Evolutionary conservation across 257 asterid species (phyloP), one percentile per base, ranked within the genome.

Genomic region (Jacaranda copaia): DNA sequence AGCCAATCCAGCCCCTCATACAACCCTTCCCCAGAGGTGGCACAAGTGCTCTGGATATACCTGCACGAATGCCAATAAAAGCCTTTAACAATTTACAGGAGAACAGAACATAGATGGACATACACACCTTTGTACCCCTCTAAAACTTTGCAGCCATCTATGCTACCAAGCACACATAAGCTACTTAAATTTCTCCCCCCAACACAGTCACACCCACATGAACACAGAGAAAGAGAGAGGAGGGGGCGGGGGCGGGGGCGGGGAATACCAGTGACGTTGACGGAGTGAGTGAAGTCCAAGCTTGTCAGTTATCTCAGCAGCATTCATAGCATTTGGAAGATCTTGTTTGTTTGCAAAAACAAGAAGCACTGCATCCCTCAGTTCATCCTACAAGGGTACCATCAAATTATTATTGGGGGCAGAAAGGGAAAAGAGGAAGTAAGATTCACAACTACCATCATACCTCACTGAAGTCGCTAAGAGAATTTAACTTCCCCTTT

Each of bases 301-400:
- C 32, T 25, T 25, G 32, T 25, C 32, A 25, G 32, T 25, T 25
- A 25, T 25, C 32, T 25, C 32, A 25, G 32, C 32, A 25, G 32
- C 32, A 25, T 25, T 25, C 32, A 25, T 25, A 25, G 32, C 32
- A 82, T 82, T 82, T 4, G 85, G 85, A 16, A 82, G 85, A 78
- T 78, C 85, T 74, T 82, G 85, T 74, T 82, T 82, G 83, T 82
- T 82, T 42, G 85, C 85, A 70, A 82, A 82, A 45, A 82, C 85
- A 55, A 82, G 85, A 25, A 82, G 85, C 81, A 82, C 83, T 5
- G 83, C 85, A 77, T 77, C 85, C 65, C 85, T 81, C 62, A 81
- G 79, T 70, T 81, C 85, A 77, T 81, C 85, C 85, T 81, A 60
- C 57, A 77, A 12, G 18, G 48, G 39, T 45, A 70, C 59, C 57